phyloP scores from a whole-genome alignment of 2,329 filamentous ascomycete species.

The Arthrocladium fulminans region DNA sequence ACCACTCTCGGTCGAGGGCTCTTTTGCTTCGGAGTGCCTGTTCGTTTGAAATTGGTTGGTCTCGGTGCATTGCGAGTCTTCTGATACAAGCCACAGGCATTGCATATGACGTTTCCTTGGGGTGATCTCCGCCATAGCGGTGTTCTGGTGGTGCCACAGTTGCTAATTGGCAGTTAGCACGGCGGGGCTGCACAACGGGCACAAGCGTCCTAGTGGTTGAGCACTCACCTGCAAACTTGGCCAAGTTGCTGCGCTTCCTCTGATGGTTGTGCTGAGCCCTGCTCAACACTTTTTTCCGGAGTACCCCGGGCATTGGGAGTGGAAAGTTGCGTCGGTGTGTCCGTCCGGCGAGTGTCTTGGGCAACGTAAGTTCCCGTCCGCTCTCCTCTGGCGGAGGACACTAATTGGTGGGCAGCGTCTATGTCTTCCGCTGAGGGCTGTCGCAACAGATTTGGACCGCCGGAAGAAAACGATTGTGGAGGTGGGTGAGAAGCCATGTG shows the following conservation, averaged over 20 bases:
- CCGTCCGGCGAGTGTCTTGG: constrained; percentile 10
- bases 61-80: constrained; percentile 88
- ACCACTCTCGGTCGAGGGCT: constrained; percentile 13
- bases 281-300: constrained; percentile 10
- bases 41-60: constrained; percentile 81
- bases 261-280: not conserved
- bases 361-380: constrained; percentile 19
- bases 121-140: constrained; percentile 92
- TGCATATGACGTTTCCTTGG: constrained; percentile 89
- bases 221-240: constrained; percentile 23
- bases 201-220: constrained; percentile 33
- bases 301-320: constrained; percentile 3
- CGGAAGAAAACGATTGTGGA: constrained; percentile 14
- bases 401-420: constrained; percentile 40
- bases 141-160: constrained; percentile 88
- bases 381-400: constrained; percentile 38
- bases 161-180: constrained; percentile 47
- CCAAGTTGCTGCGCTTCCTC: constrained; percentile 16
- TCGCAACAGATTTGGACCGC: constrained; percentile 26
- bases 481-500: constrained; percentile 21
- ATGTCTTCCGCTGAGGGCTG: constrained; percentile 40
- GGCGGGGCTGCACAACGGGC: too few species aligned
- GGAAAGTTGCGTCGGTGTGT: constrained; percentile 3
- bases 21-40: constrained; percentile 26
- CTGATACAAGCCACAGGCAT: constrained; percentile 89